Conservation (phyloP, 805 yeast genomes). For the Cyberlindnera xishuangbannaensis region DNA sequence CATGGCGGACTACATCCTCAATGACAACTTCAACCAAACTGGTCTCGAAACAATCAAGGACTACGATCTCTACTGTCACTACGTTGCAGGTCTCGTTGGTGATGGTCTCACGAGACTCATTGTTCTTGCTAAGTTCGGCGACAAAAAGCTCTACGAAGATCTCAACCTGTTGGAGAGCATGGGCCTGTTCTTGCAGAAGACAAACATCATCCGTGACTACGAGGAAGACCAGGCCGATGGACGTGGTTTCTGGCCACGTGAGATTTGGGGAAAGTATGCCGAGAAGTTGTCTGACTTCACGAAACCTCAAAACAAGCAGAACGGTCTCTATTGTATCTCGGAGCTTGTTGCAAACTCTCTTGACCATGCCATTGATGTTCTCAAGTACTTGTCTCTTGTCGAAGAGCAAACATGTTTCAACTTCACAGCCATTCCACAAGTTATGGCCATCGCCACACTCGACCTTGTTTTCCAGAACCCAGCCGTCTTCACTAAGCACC, state of each 20-base stretch:
- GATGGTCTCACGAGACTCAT: constrained; percentile 87
- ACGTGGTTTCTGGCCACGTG: constrained; percentile 94
- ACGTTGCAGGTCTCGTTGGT: constrained; percentile 97
- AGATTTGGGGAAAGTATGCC: constrained; percentile 86
- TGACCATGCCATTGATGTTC: constrained; percentile 68
- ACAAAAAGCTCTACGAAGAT: constrained; percentile 44
- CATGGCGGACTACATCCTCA: constrained; percentile 88
- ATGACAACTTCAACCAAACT: constrained; percentile 68
- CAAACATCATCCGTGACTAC: constrained; percentile 93
- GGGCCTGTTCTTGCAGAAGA: constrained; percentile 94
- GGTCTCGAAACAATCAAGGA: constrained; percentile 78
- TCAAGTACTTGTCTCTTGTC: constrained; percentile 68
- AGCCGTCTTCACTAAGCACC: constrained; percentile 57
- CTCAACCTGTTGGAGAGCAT: constrained; percentile 67
- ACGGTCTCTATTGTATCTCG: constrained; percentile 72
- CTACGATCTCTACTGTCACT: constrained; percentile 88
- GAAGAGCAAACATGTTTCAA: constrained; percentile 79
- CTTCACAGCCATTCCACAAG: constrained; percentile 97
- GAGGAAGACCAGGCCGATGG: constrained; percentile 89
- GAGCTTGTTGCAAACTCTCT: constrained; percentile 78
- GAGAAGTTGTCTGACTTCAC: constrained; percentile 54
- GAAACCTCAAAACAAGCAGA: constrained; percentile 36
- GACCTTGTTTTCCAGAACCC: constrained; percentile 82
- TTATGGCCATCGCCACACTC: constrained; percentile 96
- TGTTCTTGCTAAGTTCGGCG: constrained; percentile 68